Conservation (phyloP, 345 rosid species). For the Citrus hindsii region DNA sequence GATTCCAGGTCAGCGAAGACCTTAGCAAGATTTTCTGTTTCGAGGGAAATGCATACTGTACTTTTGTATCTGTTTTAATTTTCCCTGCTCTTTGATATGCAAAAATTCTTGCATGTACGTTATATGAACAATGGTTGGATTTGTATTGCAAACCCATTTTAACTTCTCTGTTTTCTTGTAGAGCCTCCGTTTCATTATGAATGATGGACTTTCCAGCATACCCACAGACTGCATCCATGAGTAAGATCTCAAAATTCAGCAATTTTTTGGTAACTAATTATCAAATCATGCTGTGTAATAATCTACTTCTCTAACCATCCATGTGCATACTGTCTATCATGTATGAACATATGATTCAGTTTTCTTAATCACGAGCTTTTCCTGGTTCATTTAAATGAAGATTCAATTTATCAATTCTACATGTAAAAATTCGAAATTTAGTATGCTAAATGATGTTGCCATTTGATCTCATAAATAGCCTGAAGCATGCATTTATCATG, state of each 20-base stretch:
- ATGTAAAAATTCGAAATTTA: background rate
- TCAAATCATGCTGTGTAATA: background rate
- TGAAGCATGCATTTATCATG: slow-evolving; percentile 4
- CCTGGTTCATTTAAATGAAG: background rate
- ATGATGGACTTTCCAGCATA: slow-evolving; percentile 80
- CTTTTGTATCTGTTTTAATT: background rate
- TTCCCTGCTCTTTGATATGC: background rate
- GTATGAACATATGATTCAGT: background rate
- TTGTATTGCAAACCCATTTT: slow-evolving; percentile 14
- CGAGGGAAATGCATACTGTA: background rate
- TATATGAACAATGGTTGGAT: background rate
- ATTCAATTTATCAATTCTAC: background rate
- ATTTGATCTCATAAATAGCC: background rate
- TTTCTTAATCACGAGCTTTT: background rate
- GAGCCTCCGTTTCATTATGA: slow-evolving; percentile 90
- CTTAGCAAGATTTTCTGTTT: slow-evolving; percentile 6
- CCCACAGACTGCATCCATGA: slow-evolving; percentile 77
- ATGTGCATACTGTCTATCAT: background rate
- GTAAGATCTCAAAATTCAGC: slow-evolving; percentile 46
- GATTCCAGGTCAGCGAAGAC: slow-evolving; percentile 75
- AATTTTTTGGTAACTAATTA: background rate
- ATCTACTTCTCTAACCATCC: background rate
- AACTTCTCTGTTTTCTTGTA: slow-evolving; percentile 36
- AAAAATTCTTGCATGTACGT: background rate
- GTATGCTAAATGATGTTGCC: background rate